Conservation (phyloP, 306 rosid genomes). For the Quercus suber region DNA sequence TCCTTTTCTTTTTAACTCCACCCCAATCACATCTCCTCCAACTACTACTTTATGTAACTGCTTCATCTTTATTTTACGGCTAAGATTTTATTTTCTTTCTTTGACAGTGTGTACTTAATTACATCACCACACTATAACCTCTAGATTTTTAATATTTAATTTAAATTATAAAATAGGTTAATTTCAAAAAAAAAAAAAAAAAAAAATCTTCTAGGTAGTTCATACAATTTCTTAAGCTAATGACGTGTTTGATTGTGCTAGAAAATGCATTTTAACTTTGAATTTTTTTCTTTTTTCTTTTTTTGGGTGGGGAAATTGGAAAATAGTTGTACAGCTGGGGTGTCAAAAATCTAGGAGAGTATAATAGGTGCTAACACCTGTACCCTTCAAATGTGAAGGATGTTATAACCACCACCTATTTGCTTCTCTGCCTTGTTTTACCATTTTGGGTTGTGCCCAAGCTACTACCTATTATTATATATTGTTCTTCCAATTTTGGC, state of each 20-base stretch:
- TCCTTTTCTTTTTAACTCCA: not conserved
- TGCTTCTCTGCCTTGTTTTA: not conserved
- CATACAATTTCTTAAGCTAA: not conserved
- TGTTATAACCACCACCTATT: slow-evolving; percentile 18
- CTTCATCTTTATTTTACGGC: too few relatives aligned
- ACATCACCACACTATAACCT: too few relatives aligned
- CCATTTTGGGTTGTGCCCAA: not conserved
- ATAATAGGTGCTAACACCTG: slow-evolving; percentile 28
- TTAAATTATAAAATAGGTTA: too few relatives aligned
- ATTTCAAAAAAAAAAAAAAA: too few relatives aligned
- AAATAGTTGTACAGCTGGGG: slow-evolving; percentile 11
- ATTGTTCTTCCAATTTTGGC: not conserved
- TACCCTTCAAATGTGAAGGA: slow-evolving; percentile 26
- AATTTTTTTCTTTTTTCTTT: not conserved
- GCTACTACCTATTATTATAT: not conserved
- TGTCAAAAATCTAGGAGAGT: not conserved
- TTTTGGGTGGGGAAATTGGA: not conserved
- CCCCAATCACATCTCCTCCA: not conserved
- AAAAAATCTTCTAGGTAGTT: too few relatives aligned
- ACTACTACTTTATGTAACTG: not conserved
- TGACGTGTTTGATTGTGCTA: too few relatives aligned
- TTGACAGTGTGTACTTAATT: too few relatives aligned
- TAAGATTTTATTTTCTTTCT: not conserved
- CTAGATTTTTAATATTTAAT: too few relatives aligned
- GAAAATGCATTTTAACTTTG: not conserved